Conservation (phyloP, 2,329 filamentous ascomycete species). For the Alternaria viburni region DNA sequence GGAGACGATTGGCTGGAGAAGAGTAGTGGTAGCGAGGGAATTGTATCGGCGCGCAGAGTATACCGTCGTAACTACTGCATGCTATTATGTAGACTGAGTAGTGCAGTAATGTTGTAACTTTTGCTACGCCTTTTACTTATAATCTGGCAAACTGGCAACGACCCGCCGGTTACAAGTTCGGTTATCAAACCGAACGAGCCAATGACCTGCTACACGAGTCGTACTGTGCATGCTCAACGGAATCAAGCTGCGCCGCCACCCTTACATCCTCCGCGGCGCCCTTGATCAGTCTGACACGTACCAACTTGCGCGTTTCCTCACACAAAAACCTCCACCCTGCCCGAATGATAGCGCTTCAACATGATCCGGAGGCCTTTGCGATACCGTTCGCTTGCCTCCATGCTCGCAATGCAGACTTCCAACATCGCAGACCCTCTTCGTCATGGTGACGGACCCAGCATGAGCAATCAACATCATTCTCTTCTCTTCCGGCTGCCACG, state of each 20-base stretch:
- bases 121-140: too few species aligned
- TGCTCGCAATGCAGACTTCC: not conserved
- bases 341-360: not conserved
- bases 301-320: not conserved
- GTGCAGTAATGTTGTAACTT: not conserved
- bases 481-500: not conserved
- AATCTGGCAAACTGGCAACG: not conserved
- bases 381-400: not conserved
- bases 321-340: not conserved
- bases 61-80: accelerated
- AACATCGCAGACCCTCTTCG: not conserved
- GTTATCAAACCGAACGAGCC: not conserved
- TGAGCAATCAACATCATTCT: not conserved
- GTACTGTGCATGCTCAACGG: not conserved
- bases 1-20: too few species aligned
- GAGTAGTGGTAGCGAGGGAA: too few species aligned
- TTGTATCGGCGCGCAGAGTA: accelerated
- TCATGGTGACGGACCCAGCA: not conserved
- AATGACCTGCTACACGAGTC: not conserved
- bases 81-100: not conserved
- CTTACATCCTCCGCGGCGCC: not conserved
- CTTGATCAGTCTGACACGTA: not conserved
- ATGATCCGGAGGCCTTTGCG: not conserved
- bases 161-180: not conserved
- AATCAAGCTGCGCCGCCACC: not conserved